phyloP scores from a whole-genome alignment of 2,329 filamentous ascomycete genomes.

The Cytospora schulzeri region DNA sequence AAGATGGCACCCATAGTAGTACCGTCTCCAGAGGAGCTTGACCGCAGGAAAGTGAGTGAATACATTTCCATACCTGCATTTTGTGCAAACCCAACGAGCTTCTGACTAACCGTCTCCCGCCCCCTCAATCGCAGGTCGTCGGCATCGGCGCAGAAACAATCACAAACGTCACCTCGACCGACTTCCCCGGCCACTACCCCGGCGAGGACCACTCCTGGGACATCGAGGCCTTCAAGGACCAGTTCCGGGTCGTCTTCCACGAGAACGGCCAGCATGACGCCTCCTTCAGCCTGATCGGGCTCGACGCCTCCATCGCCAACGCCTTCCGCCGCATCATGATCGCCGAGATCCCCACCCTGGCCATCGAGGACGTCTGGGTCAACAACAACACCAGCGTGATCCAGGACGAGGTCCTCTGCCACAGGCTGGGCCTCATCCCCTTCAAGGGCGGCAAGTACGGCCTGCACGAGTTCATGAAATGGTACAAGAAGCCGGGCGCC shows the following conservation, averaged over 20 bases:
- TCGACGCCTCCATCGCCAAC: conserved; percentile 93
- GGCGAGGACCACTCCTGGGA: conserved; percentile 71
- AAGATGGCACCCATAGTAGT: conserved; percentile 48
- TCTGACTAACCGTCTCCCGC: conserved; percentile 18
- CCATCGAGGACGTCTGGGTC: conserved; percentile 91
- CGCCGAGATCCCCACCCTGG: conserved; percentile 89
- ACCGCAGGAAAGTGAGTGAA: conserved; percentile 59
- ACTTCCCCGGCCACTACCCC: conserved; percentile 89
- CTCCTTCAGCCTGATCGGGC: conserved; percentile 86
- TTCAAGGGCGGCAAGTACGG: conserved; percentile 79
- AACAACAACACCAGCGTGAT: conserved; percentile 97
- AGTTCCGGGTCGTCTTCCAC: conserved; percentile 71
- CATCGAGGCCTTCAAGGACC: conserved; percentile 45
- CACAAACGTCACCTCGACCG: conserved; percentile 82
- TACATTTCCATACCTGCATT: neutral
- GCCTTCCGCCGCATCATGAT: conserved; percentile 96
- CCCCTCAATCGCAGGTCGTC: conserved; percentile 63
- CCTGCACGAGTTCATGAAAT: conserved; percentile 76
- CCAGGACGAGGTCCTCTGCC: conserved; percentile 93
- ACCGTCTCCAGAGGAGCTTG: conserved; percentile 58
- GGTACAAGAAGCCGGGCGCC: conserved; percentile 71
- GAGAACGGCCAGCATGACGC: conserved; percentile 75
- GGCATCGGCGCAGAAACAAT: conserved; percentile 89
- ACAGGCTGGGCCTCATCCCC: conserved; percentile 87
- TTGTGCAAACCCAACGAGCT: neutral